These are phyloP conservation scores for Podospora pseudopauciseta DNA, from an alignment of 495 filamentous ascomycete genomes.

Conservation along the genomic window DNA sequence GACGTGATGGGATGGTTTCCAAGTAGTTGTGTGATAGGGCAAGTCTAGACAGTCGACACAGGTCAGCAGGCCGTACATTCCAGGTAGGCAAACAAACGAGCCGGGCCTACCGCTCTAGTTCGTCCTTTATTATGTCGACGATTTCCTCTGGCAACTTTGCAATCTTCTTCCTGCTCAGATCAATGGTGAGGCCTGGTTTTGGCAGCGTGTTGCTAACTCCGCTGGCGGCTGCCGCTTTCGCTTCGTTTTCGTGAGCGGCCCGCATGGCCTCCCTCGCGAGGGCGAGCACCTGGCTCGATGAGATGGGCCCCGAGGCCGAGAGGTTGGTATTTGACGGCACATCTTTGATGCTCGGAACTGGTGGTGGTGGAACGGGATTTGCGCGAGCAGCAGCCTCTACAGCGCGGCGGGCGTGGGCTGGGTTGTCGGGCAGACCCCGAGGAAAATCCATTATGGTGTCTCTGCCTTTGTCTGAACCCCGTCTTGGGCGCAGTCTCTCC, in stretches of 20 bases:
- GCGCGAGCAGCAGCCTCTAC: constrained; percentile 31
- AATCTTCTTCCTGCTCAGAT: constrained; percentile 81
- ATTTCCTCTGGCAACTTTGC: constrained; percentile 79
- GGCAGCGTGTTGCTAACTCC: constrained; percentile 60
- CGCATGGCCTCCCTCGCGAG: constrained; percentile 64
- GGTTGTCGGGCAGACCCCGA: constrained; percentile 40
- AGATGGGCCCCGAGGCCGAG: constrained; percentile 41
- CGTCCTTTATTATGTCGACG: constrained; percentile 86
- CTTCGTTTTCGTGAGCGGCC: constrained; percentile 64
- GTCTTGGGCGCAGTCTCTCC: neutral
- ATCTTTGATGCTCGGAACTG: constrained; percentile 37
- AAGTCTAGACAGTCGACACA: constrained; percentile 51
- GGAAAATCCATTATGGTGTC: constrained; percentile 30
- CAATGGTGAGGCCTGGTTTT: constrained; percentile 79
- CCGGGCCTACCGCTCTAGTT: constrained; percentile 71
- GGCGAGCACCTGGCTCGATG: constrained; percentile 48
- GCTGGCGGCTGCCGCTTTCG: constrained; percentile 62
- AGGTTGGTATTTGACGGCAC: constrained; percentile 34
- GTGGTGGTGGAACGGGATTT: constrained; percentile 36
- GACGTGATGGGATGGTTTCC: constrained; percentile 69
- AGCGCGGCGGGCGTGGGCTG: constrained; percentile 40
- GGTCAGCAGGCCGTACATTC: constrained; percentile 15
- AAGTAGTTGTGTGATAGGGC: constrained; percentile 88
- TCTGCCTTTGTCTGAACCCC: neutral
- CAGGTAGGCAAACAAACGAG: neutral